These are phyloP conservation scores for Tetrapisispora nanseiensis DNA, from an alignment of 805 yeast genomes.

Conservation along the genomic window DNA sequence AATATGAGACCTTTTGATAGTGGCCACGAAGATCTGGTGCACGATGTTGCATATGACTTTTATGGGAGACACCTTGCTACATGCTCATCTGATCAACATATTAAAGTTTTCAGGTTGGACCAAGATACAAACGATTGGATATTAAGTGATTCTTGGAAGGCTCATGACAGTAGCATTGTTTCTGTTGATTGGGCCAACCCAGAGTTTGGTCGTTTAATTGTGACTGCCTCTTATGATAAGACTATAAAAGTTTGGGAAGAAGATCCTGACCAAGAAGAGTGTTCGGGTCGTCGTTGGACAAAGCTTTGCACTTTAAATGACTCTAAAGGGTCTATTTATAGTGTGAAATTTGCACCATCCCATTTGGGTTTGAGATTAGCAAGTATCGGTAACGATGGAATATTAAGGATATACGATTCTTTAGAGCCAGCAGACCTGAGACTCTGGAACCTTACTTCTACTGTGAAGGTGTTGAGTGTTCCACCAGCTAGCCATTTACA, in stretches of 20 bases:
- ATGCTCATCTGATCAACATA: conserved; percentile 88
- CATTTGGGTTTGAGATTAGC: conserved; percentile 76
- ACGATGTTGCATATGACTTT: conserved; percentile 84
- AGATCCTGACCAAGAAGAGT: conserved; percentile 61
- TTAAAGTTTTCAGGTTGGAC: conserved; percentile 77
- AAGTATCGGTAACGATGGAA: conserved; percentile 83
- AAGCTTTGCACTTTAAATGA: conserved; percentile 71
- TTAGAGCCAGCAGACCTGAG: conserved; percentile 81
- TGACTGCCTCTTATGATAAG: conserved; percentile 83
- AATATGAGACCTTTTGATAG: conserved; percentile 65
- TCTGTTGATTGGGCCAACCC: conserved; percentile 90
- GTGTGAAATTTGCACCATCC: conserved; percentile 80
- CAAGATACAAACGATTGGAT: conserved; percentile 65
- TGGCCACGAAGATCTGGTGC: conserved; percentile 87
- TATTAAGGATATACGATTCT: conserved; percentile 75
- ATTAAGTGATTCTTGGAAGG: conserved; percentile 83
- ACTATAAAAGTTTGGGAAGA: conserved; percentile 90
- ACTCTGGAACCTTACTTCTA: conserved; percentile 71
- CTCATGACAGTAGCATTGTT: conserved; percentile 83
- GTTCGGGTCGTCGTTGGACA: conserved; percentile 79
- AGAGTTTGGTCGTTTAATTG: conserved; percentile 78
- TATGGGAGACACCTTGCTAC: conserved; percentile 91
- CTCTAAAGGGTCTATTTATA: conserved; percentile 80
- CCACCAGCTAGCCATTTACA: conserved; percentile 77
- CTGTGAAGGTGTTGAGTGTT: conserved; percentile 51